Evolutionary conservation across 2,329 filamentous ascomycete species (phyloP).

Genomic region (Neofusicoccum ribis): DNA sequence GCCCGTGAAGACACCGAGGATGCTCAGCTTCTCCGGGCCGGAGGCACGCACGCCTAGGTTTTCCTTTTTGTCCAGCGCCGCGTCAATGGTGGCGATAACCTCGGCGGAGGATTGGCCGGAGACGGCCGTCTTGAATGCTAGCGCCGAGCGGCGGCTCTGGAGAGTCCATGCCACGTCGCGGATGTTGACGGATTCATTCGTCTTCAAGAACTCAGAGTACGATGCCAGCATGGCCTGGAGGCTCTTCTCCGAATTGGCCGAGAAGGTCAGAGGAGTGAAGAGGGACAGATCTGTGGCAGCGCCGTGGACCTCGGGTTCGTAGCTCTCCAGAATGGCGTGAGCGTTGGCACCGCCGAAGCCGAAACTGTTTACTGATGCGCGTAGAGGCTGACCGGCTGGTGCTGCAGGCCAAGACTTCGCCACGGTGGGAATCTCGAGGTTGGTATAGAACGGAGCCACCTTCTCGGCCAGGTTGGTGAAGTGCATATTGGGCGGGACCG

Average conservation of each 20-base stretch:
- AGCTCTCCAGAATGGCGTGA: conserved; percentile 22
- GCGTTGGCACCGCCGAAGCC: conserved; percentile 22
- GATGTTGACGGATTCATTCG: background rate
- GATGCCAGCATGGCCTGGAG: too few species aligned
- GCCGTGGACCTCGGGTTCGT: background rate
- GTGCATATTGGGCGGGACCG: conserved; percentile 35
- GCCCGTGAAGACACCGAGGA: conserved; percentile 43
- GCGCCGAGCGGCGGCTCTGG: conserved; percentile 21
- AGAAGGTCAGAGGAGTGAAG: conserved; percentile 21
- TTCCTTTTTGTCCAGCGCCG: background rate
- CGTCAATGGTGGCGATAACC: background rate
- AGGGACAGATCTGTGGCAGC: background rate
- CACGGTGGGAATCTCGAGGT: conserved; percentile 19
- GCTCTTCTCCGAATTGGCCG: background rate
- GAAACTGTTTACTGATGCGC: conserved; percentile 24
- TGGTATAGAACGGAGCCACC: conserved; percentile 23
- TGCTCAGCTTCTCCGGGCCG: background rate
- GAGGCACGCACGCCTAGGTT: background rate
- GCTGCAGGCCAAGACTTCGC: conserved; percentile 21
- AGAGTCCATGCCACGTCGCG: conserved; percentile 24
- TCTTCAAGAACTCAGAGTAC: background rate
- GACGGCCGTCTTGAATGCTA: conserved; percentile 12
- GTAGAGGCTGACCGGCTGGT: background rate
- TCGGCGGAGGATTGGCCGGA: background rate
- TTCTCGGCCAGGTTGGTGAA: conserved; percentile 31